A percentile compares a stretch with the other conserved stretches of the same genome.
phyloP scores from a whole-genome alignment of 192 early-diverging fungal species.

The Backusella morwellensis region DNA sequence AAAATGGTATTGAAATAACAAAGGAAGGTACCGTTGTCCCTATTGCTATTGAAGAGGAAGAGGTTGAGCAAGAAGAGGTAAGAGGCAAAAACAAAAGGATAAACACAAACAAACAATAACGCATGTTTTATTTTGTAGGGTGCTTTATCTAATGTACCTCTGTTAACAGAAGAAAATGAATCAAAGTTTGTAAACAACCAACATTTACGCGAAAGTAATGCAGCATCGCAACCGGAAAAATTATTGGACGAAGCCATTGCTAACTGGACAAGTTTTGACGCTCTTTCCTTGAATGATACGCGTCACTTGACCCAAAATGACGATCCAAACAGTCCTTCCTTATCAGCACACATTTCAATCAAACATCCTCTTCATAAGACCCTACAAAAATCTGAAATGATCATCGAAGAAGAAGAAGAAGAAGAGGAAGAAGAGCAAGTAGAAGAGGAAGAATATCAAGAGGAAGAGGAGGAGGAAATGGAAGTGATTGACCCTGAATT shows the following conservation, averaged over 20 bases:
- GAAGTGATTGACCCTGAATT: constrained; percentile 12
- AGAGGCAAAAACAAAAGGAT: not conserved
- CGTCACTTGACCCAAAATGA: not conserved
- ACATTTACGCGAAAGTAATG: not conserved
- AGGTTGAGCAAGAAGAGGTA: not conserved
- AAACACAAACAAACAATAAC: not conserved
- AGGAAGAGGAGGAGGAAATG: not conserved
- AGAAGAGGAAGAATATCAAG: not conserved
- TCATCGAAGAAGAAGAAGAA: not conserved
- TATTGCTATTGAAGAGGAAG: not conserved
- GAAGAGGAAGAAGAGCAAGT: not conserved
- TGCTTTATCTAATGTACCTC: not conserved
- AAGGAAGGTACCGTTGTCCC: not conserved
- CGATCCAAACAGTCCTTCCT: not conserved
- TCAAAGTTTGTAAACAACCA: not conserved
- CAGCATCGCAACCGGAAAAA: not conserved
- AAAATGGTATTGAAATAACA: constrained; percentile 11
- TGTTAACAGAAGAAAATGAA: not conserved
- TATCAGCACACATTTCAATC: constrained; percentile 1
- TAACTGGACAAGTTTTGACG: constrained; percentile 25
- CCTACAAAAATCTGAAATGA: not conserved
- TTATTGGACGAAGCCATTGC: constrained; percentile 17
- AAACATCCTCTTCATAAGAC: not conserved
- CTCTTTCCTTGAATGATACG: not conserved
- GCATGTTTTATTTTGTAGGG: not conserved